Base-by-base conservation (phyloP, 352 stramenopile species). In the Phytopythium montanum region DNA sequence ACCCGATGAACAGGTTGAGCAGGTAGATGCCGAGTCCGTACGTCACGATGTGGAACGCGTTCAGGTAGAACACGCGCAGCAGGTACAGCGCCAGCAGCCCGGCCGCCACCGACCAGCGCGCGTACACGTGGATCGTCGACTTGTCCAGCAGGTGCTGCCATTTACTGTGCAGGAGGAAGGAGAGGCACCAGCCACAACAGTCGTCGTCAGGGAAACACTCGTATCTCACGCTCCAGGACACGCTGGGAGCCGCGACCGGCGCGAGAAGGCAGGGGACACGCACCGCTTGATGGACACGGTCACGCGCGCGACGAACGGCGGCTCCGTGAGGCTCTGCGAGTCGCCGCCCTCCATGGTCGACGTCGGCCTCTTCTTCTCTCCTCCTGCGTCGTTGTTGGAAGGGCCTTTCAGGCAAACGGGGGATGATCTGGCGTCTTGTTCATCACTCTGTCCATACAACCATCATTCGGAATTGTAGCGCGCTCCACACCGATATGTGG, bases 1-100 rank as follows among this genome's bases (percentile, higher is more conserved):
- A 99, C 5, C 97, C 97, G 72, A 99, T 99, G 66, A 99, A 99
- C 61, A 99, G 97, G 69, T 99, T 99, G 54, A 99, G 77, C 51
- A 99, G 76, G 74, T 98, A 99, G 64, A 99, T 99, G 39, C 97
- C 97, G 31, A 99, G 80, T 6, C 96, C 97, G 72, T 99, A 99
- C 1, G 97, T 99, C 25, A 99, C 92, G 68, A 99, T 99, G 76
- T 98, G 98, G 75, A 98, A 99, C 26, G 91, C 90, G 63, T 98
- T 95, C 16, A 97, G 59, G 50, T 81, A 73, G 71, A 96, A 97
- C 56, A 98, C 90, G 53, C 97, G 87, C 8, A 98, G 44, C 44
- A 98, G 84, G 73, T 99, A 99, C 13, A 99, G 63, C 57, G 61
- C 42, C 33, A 99, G 64, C 31, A 98, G 65, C 28, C 87, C 66